phyloP scores from a whole-genome alignment of 371 early-diverging fungal genomes.

The Mortierella sp. region DNA sequence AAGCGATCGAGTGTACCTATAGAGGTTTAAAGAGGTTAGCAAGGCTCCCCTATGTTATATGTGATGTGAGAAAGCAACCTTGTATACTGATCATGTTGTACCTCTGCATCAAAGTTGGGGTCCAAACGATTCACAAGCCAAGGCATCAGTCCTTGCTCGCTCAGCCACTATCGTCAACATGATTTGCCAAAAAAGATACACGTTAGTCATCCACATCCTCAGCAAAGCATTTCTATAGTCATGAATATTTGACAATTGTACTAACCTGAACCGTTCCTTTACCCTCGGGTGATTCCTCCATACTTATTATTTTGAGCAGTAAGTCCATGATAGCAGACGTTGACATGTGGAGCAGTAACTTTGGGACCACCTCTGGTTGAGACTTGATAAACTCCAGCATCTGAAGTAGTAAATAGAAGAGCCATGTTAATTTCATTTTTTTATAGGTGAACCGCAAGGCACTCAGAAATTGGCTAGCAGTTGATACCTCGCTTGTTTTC shows the following conservation, averaged over 20 bases:
- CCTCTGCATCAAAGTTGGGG: constrained; percentile 81
- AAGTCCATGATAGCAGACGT: constrained; percentile 92
- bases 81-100: constrained; percentile 35
- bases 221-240: too few relatives aligned
- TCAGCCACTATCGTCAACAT: constrained; percentile 78
- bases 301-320: constrained; percentile 88
- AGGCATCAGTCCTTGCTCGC: constrained; percentile 81
- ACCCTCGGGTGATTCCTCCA: constrained; percentile 91
- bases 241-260: not conserved
- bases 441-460: not conserved
- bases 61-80: not conserved
- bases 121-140: constrained; percentile 82
- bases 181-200: not conserved
- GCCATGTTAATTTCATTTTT: not conserved
- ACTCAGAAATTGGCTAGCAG: not conserved
- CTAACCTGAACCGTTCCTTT: constrained; percentile 80
- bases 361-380: constrained; percentile 67
- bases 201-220: not conserved
- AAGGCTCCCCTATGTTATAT: not conserved
- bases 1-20: constrained; percentile 88
- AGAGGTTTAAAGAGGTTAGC: not conserved
- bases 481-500: constrained; percentile 79
- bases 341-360: constrained; percentile 84
- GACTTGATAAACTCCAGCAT: constrained; percentile 79
- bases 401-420: constrained; percentile 36